phyloP scores from a whole-genome alignment of 768 basidiomycete genomes.

The Podaxis sp. region DNA sequence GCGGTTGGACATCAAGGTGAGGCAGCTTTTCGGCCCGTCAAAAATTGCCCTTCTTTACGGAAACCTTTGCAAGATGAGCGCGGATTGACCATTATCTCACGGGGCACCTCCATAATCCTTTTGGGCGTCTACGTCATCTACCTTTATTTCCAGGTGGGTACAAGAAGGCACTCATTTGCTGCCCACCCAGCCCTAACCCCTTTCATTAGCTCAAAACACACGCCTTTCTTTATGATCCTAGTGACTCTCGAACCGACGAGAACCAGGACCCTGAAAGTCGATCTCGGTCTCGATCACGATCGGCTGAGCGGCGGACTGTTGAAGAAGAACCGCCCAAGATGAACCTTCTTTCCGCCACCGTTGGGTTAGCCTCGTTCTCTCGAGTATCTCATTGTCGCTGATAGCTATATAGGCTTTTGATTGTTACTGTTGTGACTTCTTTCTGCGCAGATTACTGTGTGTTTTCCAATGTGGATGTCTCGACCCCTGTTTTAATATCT shows the following conservation, averaged over 20 bases:
- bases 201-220: constrained; percentile 67
- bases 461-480: constrained; percentile 26
- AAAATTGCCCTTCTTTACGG: constrained; percentile 18
- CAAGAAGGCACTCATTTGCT: neutral
- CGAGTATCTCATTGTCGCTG: neutral
- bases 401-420: constrained; percentile 49
- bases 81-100: constrained; percentile 72
- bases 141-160: constrained; percentile 69
- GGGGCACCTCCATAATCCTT: constrained; percentile 78
- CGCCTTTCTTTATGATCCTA: constrained; percentile 52
- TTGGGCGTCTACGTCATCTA: constrained; percentile 74
- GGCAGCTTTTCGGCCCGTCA: constrained; percentile 19
- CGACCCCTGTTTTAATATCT: constrained; percentile 23
- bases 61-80: constrained; percentile 25
- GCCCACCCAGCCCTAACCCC: neutral
- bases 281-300: neutral
- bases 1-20: constrained; percentile 25
- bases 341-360: constrained; percentile 66
- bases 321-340: constrained; percentile 49
- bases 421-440: constrained; percentile 77
- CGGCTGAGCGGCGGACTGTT: constrained; percentile 19
- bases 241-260: constrained; percentile 2
- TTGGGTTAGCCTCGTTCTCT: constrained; percentile 42
- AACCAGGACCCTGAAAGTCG: neutral
- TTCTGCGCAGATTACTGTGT: constrained; percentile 87